phyloP scores from a whole-genome alignment of 2,329 filamentous ascomycete genomes.

The Verticillium isaacii region DNA sequence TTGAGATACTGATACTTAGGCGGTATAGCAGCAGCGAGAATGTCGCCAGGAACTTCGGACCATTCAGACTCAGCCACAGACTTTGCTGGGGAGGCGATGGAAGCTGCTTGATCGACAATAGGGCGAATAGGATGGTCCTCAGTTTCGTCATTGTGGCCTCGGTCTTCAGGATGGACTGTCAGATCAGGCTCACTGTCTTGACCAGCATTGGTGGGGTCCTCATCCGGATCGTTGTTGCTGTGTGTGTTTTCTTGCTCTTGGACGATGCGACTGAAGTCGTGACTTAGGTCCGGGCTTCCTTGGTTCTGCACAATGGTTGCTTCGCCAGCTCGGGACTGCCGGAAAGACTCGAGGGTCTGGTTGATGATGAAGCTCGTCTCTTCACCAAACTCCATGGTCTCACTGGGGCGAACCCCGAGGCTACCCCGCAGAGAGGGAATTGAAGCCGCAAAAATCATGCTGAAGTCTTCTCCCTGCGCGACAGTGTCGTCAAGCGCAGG shows the following conservation, averaged over 20 bases:
- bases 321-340: conserved; percentile 19
- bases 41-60: conserved; percentile 48
- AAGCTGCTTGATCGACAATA: neutral
- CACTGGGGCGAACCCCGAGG: conserved; percentile 26
- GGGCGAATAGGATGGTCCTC: conserved; percentile 7
- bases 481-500: conserved; percentile 33
- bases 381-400: conserved; percentile 45
- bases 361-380: conserved; percentile 54
- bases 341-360: conserved; percentile 46
- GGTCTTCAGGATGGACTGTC: conserved; percentile 9
- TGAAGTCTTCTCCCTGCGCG: conserved; percentile 50
- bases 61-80: neutral
- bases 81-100: neutral
- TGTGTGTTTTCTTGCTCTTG: neutral
- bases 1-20: neutral
- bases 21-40: conserved; percentile 46
- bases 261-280: neutral
- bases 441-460: conserved; percentile 54
- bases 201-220: neutral
- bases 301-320: conserved; percentile 7
- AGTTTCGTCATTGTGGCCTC: conserved; percentile 4
- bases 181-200: conserved; percentile 12
- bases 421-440: conserved; percentile 45
- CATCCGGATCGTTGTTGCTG: neutral
- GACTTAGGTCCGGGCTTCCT: neutral